Percentiles rank a stretch among this genome's conserved stretches.
These are phyloP conservation scores for Somion occarium DNA, from an alignment of 1,284 basidiomycete genomes.

Conservation along the genomic window DNA sequence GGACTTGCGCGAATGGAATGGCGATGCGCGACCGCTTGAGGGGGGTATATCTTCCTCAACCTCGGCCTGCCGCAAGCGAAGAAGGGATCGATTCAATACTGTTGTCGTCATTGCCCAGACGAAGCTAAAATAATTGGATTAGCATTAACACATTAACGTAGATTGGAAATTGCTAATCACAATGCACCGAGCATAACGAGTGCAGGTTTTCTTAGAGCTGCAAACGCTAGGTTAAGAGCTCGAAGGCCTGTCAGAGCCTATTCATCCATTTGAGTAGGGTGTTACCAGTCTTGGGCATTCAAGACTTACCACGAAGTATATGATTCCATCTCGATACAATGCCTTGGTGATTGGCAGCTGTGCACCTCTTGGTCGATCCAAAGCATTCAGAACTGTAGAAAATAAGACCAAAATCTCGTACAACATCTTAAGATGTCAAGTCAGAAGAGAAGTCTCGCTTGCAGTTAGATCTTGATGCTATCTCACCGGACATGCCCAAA, in stretches of 20 bases:
- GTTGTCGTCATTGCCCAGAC: slow-evolving; percentile 20
- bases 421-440: slow-evolving; percentile 16
- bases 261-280: neutral
- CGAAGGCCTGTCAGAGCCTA: slow-evolving; percentile 23
- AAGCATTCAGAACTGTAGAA: slow-evolving; percentile 24
- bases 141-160: neutral
- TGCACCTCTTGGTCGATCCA: slow-evolving; percentile 24
- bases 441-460: neutral
- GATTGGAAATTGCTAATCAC: slow-evolving; percentile 14
- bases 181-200: slow-evolving; percentile 23
- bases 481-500: slow-evolving; percentile 27
- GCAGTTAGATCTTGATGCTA: too few relatives aligned
- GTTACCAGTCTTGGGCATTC: neutral
- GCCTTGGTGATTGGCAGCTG: slow-evolving; percentile 21
- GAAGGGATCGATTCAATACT: slow-evolving; percentile 15
- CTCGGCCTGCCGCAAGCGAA: slow-evolving; percentile 14
- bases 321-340: slow-evolving; percentile 26
- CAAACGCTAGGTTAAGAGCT: slow-evolving; percentile 20
- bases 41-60: neutral
- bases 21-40: neutral
- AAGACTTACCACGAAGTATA: slow-evolving; percentile 23
- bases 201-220: slow-evolving; percentile 18
- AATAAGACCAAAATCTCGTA: slow-evolving; percentile 26
- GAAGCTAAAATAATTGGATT: slow-evolving; percentile 16
- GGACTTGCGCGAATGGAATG: neutral